phyloP scores from a whole-genome alignment of 768 basidiomycete genomes.

The Trametes villosa region DNA sequence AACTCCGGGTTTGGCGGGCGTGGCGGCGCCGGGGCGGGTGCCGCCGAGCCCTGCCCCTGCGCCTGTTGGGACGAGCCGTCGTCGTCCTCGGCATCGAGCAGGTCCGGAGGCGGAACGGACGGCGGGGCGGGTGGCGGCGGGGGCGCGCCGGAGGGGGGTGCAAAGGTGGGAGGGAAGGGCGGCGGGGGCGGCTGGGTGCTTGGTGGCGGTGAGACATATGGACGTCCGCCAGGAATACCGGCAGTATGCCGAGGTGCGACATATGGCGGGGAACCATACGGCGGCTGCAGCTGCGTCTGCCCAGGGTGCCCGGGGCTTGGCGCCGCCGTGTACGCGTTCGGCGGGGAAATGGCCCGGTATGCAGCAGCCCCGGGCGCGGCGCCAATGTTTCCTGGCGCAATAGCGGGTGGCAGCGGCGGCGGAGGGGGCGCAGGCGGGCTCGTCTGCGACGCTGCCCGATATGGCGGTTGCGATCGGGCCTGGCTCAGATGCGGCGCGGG shows the following conservation, averaged over 20 bases:
- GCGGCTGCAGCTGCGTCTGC: conserved; percentile 30
- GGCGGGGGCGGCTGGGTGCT: conserved; percentile 15
- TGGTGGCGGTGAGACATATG: conserved; percentile 30
- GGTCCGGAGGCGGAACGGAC: conserved; percentile 48
- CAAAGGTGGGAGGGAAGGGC: conserved; percentile 18
- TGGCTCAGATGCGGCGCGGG: conserved; percentile 10
- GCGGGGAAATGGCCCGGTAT: conserved; percentile 8
- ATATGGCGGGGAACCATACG: conserved; percentile 33
- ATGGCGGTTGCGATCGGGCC: conserved; percentile 19
- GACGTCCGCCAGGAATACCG: conserved; percentile 26
- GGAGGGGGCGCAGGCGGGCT: conserved; percentile 12
- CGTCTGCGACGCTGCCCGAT: conserved; percentile 14
- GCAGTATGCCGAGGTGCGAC: conserved; percentile 32
- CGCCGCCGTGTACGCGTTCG: conserved; percentile 13
- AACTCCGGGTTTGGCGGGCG: conserved; percentile 92
- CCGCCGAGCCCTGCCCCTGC: conserved; percentile 34
- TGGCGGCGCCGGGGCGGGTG: conserved; percentile 55
- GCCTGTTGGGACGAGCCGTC: conserved; percentile 18
- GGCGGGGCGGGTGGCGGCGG: conserved; percentile 25
- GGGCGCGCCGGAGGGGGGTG: conserved; percentile 12
- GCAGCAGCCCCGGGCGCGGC: background rate
- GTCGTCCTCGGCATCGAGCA: conserved; percentile 60
- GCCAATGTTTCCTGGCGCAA: conserved; percentile 2
- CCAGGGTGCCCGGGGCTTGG: conserved; percentile 17
- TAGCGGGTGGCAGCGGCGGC: conserved; percentile 21